These are phyloP conservation scores for Suillus brevipes DNA, from an alignment of 768 basidiomycete genomes.

Conservation along the genomic window DNA sequence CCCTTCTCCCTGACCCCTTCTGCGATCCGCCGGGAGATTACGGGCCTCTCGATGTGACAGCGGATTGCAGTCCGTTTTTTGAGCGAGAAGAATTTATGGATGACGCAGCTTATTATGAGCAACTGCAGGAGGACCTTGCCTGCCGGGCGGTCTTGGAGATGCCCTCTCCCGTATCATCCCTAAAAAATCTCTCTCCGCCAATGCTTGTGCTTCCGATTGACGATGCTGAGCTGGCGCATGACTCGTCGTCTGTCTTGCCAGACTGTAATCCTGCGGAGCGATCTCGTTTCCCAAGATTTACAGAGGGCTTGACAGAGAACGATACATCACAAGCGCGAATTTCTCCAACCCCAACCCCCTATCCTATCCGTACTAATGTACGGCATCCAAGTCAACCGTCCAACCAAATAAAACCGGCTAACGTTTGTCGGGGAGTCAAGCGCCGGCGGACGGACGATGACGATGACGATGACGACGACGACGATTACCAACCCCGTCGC, in stretches of 20 bases:
- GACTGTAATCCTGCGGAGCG: background rate
- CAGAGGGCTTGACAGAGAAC: background rate
- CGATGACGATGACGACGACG: conserved; percentile 1
- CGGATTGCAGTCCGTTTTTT: background rate
- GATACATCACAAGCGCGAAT: background rate
- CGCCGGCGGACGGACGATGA: conserved; percentile 2
- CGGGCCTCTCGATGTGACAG: background rate
- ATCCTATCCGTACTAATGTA: background rate
- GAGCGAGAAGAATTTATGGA: background rate
- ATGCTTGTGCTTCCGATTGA: background rate
- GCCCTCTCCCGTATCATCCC: background rate
- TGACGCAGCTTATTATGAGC: background rate
- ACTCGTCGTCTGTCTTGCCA: background rate
- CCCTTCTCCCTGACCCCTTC: background rate
- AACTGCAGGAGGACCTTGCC: conserved; percentile 22
- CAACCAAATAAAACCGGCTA: no score
- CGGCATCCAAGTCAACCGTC: background rate
- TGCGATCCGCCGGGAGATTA: background rate
- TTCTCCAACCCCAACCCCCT: background rate
- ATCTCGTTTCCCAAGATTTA: background rate
- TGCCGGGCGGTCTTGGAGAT: background rate
- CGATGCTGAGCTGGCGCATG: background rate
- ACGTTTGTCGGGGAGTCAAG: conserved; percentile 1
- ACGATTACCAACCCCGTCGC: conserved; percentile 2
- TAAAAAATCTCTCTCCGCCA: background rate